Base-by-base conservation (phyloP, 331 rosid species). In the Erythrophleum ivorense region DNA sequence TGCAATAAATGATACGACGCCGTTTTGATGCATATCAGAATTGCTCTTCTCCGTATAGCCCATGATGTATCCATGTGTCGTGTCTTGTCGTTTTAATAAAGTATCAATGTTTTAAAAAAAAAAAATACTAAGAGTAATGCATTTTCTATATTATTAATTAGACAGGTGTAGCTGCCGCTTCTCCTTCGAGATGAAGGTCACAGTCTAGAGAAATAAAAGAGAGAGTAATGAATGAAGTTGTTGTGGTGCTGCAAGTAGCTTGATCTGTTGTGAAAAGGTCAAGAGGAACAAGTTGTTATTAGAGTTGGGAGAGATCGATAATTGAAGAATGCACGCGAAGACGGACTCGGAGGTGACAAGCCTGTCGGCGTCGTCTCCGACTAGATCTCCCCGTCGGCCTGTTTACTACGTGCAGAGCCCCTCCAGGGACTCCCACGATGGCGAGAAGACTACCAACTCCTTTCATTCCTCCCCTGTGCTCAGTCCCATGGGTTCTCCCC, bases 331-430 rank as follows among this genome's bases (percentile, higher is more conserved):
- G 99, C 99, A 95, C 84, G 93, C 97, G 0, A 95, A 95, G 85
- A 95, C 99, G 2, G 99, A 95, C 81, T 95, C 98, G 1, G 99
- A 95, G 86, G 98, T 91, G 36, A 95, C 98, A 0, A 95, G 99
- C 89, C 81, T 90, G 6, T 94, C 92, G 0, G 87, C 98, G 0
- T 93, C 99, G 0, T 95, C 99, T 14, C 97, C 97, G 0, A 85
- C 94, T 8, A 78, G 98, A 67, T 95, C 97, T 19, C 97, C 98
- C 0, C 95, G 97, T 12, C 91, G 98, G 2, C 94, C 92, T 0
- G 98, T 87, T 58, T 95, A 93, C 94, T 95, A 85, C 86, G 99
- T 95, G 0, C 99, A 93, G 81, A 91, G 97, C 81, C 99, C 99
- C 7, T 95, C 98, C 3, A 79, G 97, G 2, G 98, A 94, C n/a